Evolutionary conservation across 2,329 filamentous ascomycete genomes (phyloP).

Genomic region (Aspergillus sp.): DNA sequence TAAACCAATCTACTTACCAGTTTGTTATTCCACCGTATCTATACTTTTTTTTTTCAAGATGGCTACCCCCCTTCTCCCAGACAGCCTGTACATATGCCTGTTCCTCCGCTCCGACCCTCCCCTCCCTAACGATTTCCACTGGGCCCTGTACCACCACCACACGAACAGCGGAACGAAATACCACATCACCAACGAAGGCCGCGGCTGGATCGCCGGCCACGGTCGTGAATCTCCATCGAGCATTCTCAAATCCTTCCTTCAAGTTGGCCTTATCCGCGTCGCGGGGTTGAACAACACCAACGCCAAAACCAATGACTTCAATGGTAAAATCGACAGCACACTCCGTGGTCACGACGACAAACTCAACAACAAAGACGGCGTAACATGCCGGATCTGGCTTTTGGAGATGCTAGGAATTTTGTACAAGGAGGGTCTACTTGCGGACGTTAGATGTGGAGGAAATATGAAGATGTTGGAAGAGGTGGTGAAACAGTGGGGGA

Average conservation of each 20-base stretch:
- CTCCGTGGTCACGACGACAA: neutral
- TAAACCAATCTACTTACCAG: neutral
- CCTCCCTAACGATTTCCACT: constrained; percentile 28
- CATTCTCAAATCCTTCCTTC: neutral
- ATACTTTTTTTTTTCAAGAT: neutral
- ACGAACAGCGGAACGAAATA: constrained; percentile 22
- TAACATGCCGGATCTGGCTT: neutral
- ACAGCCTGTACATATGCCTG: constrained; percentile 26
- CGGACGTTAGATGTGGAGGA: neutral
- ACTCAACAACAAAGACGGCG: neutral
- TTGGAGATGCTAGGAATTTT: neutral
- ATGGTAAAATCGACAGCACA: neutral
- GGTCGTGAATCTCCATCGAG: neutral
- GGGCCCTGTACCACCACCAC: constrained; percentile 27
- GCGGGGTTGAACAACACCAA: neutral
- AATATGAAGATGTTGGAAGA: neutral
- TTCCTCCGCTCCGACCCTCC: constrained; percentile 27
- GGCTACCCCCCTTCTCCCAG: neutral
- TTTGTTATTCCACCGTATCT: neutral
- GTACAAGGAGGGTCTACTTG: neutral
- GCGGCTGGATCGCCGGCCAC: constrained; percentile 11
- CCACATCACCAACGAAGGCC: constrained; percentile 21
- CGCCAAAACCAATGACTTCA: neutral
- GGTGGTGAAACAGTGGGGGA: neutral
- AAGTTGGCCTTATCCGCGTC: neutral